Conservation (phyloP, 805 yeast genomes). For the Wickerhamomyces alni region DNA sequence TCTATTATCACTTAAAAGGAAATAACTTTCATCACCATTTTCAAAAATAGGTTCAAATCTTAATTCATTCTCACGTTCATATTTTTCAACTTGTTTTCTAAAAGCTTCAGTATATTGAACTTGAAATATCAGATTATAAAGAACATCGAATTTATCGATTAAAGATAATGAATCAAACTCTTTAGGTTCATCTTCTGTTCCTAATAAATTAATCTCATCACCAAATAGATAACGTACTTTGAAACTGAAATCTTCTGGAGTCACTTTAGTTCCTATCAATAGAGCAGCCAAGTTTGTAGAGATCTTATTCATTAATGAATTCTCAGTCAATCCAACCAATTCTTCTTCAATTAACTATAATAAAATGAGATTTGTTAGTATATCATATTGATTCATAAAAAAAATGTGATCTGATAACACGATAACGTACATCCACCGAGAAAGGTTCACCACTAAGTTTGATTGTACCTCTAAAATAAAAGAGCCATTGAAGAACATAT, state of each 20-base stretch:
- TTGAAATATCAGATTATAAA: constrained; percentile 38
- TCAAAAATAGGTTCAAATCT: constrained; percentile 28
- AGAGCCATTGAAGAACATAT: constrained; percentile 49
- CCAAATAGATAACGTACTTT: constrained; percentile 22
- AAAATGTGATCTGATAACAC: constrained; percentile 8
- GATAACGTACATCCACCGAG: constrained; percentile 40
- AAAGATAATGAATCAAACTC: constrained; percentile 36
- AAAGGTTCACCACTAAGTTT: constrained; percentile 46
- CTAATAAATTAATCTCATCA: constrained; percentile 15
- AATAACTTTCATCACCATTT: constrained; percentile 20
- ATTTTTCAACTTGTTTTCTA: constrained; percentile 40
- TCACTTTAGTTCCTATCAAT: constrained; percentile 17
- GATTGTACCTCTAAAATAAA: constrained; percentile 44
- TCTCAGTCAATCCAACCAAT: constrained; percentile 38
- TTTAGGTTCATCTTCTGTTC: constrained; percentile 21
- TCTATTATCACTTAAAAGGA: constrained; percentile 46
- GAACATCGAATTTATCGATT: constrained; percentile 42
- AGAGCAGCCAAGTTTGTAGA: constrained; percentile 23
- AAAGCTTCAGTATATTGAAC: constrained; percentile 39
- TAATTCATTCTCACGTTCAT: constrained; percentile 23
- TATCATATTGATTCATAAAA: not conserved
- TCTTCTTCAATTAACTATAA: constrained; percentile 45
- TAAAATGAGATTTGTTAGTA: constrained; percentile 5
- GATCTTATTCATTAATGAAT: constrained; percentile 36
- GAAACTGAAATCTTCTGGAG: constrained; percentile 20